Conservation (phyloP, 495 filamentous ascomycete species). For the Paragyromitra xinjiangensis region DNA sequence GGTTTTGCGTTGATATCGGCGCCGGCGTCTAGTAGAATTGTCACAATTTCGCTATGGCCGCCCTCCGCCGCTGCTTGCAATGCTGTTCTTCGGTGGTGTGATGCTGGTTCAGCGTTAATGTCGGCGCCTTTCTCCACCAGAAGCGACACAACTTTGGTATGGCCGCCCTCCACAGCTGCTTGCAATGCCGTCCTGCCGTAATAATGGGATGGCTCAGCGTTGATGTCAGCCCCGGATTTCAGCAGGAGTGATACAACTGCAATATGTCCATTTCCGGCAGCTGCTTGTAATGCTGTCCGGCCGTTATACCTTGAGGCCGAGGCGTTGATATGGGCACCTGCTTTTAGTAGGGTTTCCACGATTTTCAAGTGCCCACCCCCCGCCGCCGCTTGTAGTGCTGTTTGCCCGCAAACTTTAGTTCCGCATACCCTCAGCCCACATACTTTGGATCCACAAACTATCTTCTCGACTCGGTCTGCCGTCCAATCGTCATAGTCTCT, state of each 20-base stretch:
- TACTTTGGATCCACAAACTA: background rate
- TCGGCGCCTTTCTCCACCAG: background rate
- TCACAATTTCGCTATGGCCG: background rate
- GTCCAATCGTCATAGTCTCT: slow-evolving; percentile 6
- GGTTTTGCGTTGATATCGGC: background rate
- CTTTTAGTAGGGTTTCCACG: slow-evolving; percentile 4
- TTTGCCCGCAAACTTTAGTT: background rate
- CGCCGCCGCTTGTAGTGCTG: slow-evolving; percentile 19
- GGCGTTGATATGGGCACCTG: slow-evolving; percentile 8
- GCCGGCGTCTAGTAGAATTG: background rate
- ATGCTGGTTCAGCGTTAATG: background rate
- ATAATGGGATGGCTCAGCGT: background rate
- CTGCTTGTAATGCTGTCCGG: slow-evolving; percentile 18
- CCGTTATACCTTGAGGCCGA: background rate
- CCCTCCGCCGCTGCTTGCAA: slow-evolving; percentile 9
- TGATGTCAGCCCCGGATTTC: background rate
- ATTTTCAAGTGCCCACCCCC: background rate
- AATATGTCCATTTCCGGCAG: background rate
- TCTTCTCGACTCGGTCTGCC: background rate
- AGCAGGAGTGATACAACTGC: background rate
- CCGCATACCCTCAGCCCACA: background rate
- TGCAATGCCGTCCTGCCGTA: slow-evolving; percentile 2
- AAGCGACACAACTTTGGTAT: background rate
- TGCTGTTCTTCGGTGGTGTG: background rate
- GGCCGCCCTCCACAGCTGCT: background rate